Evolutionary conservation across 1,284 basidiomycete species (phyloP), one percentile per base, ranked within the genome.

Genomic region (Mycosarcoma maydis): DNA sequence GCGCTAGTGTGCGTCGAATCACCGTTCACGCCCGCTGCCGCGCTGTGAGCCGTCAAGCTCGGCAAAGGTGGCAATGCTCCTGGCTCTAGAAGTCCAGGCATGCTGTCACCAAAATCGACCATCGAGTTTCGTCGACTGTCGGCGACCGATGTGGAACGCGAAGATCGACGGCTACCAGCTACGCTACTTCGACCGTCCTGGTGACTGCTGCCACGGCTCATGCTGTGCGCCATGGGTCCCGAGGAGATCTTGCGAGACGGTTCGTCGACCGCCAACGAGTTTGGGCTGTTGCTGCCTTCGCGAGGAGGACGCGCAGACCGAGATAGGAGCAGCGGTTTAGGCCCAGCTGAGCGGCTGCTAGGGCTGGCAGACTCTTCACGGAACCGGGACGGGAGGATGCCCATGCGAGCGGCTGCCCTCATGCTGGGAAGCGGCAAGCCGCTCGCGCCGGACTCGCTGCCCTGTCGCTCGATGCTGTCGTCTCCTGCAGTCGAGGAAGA

Each of bases 221-320:
- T 58, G 49, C 55, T 56, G 14, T 66, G 66, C 0, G 62, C 73
- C 59, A 77, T 56, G 0, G 75, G 75, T 3, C 75, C 75, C 7
- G 70, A 74, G 3, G 75, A 76, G 10, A 77, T 42, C 39, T 75
- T 77, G 10, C 75, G 60, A 17, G 66, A 72, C 4, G 60, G 57
- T 22, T 67, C 62, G n/a, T 76, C 75, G 5, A 53, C 54, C 13
- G 44, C 29, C 1, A 51, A 45, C 23, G 57, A 49, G 1, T 24
- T 29, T 2, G 57, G 44, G 17, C 52, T 40, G 22, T 41, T 51
- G 37, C 68, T 76, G 10, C 56, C 57, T 20, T 77, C 75, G 14
- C 73, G 57, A 19, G 75, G 73, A 11, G 75, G 75, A 10, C 76
- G 47, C 1, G 76, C 76, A 3, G 74, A 57, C 20, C 56, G 51